Percentiles rank a stretch among this genome's conserved stretches.
These are phyloP conservation scores for Pseudogymnoascus sp. DNA, from an alignment of 2,329 filamentous ascomycete species.

Conservation along the genomic window DNA sequence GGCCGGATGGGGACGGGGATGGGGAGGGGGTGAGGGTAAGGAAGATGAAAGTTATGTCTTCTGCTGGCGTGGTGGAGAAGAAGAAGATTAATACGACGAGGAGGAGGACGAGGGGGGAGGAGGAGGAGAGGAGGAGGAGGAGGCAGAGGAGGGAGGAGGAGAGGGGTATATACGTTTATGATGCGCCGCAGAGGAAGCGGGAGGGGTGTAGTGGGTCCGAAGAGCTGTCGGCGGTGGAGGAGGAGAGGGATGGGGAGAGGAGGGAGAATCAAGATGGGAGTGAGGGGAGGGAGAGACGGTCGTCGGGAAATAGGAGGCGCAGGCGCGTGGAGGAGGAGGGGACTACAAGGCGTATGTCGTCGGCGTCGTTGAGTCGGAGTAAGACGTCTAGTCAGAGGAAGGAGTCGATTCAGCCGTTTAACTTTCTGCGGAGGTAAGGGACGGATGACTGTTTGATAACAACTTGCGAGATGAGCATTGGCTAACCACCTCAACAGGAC, in stretches of 20 bases:
- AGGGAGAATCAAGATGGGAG: not conserved
- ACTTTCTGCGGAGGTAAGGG: not conserved
- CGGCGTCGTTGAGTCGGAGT: not conserved
- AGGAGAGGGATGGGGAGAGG: not conserved
- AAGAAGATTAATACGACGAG: not conserved
- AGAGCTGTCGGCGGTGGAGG: not conserved
- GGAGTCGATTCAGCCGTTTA: not conserved
- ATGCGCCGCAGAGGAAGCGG: not conserved
- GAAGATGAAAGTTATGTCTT: not conserved
- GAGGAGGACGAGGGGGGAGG: not conserved
- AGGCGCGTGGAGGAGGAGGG: not conserved
- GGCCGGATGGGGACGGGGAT: not conserved
- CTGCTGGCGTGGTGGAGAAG: not conserved
- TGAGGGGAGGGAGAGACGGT: not conserved
- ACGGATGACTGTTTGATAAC: not conserved
- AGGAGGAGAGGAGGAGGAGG: not conserved
- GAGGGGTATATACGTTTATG: not conserved
- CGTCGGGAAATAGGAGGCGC: not conserved
- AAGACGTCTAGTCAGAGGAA: not conserved
- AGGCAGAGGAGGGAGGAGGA: not conserved
- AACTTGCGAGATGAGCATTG: not conserved
- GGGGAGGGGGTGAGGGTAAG: not conserved
- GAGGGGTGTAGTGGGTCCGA: not conserved
- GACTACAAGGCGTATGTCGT: not conserved
- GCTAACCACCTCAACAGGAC: not conserved